Conservation (phyloP, 2,329 filamentous ascomycete species). For the Corinectria fuckeliana region DNA sequence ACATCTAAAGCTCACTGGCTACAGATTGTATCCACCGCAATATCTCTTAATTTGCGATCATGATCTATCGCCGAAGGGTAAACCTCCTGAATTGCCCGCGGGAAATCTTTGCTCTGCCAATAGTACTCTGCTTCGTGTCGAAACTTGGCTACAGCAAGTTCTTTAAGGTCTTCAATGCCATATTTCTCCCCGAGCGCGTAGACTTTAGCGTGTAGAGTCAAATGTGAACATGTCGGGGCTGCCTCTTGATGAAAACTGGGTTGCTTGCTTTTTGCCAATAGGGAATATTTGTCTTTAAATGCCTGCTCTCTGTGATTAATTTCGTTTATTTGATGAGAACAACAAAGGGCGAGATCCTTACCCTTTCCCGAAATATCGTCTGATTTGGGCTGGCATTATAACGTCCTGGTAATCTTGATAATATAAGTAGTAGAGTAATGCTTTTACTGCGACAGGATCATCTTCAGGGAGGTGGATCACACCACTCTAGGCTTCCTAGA, state of each 20-base stretch:
- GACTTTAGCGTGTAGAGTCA: slow-evolving; percentile 9
- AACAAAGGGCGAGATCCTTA: too few species aligned
- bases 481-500: background rate
- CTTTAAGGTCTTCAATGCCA: background rate
- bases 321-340: too few species aligned
- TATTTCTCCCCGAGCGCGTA: slow-evolving; percentile 7
- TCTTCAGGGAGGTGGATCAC: slow-evolving; percentile 13
- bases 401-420: background rate
- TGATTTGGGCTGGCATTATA: too few species aligned
- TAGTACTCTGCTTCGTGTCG: slow-evolving; percentile 1
- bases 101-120: background rate
- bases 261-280: background rate
- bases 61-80: slow-evolving; percentile 7
- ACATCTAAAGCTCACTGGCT: slow-evolving; percentile 2
- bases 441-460: background rate
- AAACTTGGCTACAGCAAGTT: background rate
- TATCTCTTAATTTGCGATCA: background rate
- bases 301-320: too few species aligned
- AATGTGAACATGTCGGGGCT: background rate
- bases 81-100: background rate
- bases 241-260: background rate
- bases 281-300: too few species aligned
- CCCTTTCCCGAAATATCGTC: too few species aligned
- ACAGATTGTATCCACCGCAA: background rate
- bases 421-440: slow-evolving; percentile 19